Evolutionary conservation across 768 basidiomycete genomes (phyloP).

Genomic region (Pholiota molesta): DNA sequence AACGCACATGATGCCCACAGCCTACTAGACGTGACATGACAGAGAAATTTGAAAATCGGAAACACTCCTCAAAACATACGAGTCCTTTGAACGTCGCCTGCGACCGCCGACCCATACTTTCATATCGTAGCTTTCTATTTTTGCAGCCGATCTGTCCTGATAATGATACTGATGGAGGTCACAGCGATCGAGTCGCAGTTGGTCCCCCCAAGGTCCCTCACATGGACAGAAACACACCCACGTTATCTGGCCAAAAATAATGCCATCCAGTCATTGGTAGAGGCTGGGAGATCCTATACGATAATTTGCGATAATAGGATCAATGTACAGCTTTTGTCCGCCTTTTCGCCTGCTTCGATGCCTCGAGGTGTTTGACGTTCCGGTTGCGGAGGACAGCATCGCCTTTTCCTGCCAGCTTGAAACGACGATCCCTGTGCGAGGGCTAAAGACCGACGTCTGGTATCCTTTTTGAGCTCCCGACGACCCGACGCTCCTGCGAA

Average conservation of each 20-base stretch:
- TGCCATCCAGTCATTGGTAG: neutral
- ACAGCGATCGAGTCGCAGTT: conserved; percentile 4
- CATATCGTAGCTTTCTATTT: neutral
- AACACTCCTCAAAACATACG: neutral
- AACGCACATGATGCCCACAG: neutral
- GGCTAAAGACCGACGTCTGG: neutral
- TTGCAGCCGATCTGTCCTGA: neutral
- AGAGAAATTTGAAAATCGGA: conserved; percentile 1
- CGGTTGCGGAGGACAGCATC: neutral
- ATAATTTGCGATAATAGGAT: neutral
- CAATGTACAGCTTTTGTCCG: neutral
- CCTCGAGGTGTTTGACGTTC: conserved; percentile 2
- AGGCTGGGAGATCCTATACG: neutral
- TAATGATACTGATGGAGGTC: neutral
- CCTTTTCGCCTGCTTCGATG: neutral
- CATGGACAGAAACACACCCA: conserved; percentile 1
- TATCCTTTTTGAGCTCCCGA: conserved; percentile 1
- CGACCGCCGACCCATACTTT: neutral
- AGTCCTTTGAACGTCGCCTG: neutral
- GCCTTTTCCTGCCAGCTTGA: conserved; percentile 1
- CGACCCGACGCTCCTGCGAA: conserved; percentile 7
- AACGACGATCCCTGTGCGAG: neutral
- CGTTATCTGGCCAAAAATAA: neutral
- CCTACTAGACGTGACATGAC: neutral
- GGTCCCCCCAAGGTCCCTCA: neutral